Evolutionary conservation across 202 grass and related monocot species (phyloP).

Genomic region (Panicum hallii): DNA sequence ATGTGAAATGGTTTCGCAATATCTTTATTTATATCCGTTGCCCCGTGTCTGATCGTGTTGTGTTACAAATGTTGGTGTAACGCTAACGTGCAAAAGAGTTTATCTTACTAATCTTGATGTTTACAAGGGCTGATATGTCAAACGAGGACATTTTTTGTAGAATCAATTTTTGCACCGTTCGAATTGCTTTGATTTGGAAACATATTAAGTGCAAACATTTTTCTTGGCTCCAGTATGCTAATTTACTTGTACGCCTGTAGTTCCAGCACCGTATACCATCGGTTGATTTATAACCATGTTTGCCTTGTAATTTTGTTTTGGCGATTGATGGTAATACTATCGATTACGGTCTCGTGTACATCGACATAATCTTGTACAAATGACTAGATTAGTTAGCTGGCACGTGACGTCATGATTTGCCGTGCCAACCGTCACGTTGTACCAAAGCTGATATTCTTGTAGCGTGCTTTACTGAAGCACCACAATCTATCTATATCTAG

Average conservation of each 20-base stretch:
- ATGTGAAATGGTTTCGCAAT: background rate
- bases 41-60: background rate
- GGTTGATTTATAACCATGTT: background rate
- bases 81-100: background rate
- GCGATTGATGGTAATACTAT: background rate
- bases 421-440: background rate
- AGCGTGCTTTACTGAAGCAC: background rate
- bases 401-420: background rate
- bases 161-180: background rate
- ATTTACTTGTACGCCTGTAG: background rate
- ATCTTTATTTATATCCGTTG: background rate
- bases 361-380: background rate
- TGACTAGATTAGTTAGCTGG: background rate
- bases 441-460: background rate
- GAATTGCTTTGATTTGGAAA: background rate
- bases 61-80: conserved; percentile 2
- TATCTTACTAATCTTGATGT: background rate
- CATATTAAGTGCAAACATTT: background rate
- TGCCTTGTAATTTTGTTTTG: background rate
- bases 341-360: background rate
- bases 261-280: background rate
- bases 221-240: background rate
- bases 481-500: background rate
- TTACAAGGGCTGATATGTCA: background rate
- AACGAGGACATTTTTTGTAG: background rate